A percentile compares a stretch with the other conserved stretches of the same genome.
Evolutionary conservation across 768 basidiomycete genomes (phyloP).

Genomic region (Boletus edulis): DNA sequence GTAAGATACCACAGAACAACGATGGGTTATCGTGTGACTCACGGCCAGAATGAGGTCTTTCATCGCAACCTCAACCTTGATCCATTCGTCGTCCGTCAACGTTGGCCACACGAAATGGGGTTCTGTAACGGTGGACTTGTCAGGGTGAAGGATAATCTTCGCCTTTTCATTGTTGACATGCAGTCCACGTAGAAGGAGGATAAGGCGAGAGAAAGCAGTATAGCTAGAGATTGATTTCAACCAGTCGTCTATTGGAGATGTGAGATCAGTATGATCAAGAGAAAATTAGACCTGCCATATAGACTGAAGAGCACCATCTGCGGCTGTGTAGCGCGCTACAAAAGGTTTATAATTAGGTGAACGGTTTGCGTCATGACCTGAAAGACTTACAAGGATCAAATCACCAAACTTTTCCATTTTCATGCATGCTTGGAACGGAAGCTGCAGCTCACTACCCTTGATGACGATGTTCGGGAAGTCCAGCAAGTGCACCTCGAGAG

Average conservation of each 20-base stretch:
- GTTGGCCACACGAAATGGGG: slow-evolving; percentile 99
- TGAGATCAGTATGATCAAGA: slow-evolving; percentile 4
- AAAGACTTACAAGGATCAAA: slow-evolving; percentile 68
- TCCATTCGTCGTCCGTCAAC: slow-evolving; percentile 93
- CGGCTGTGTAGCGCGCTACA: slow-evolving; percentile 90
- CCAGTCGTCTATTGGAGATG: slow-evolving; percentile 76
- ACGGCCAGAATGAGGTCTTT: slow-evolving; percentile 94
- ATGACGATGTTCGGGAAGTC: slow-evolving; percentile 99
- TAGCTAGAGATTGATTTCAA: slow-evolving; percentile 98
- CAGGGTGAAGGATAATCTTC: slow-evolving; percentile 96
- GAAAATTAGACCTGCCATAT: slow-evolving; percentile 54
- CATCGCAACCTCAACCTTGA: slow-evolving; percentile 98
- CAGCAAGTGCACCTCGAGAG: slow-evolving; percentile 95
- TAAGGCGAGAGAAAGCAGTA: slow-evolving; percentile 97
- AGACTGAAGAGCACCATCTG: slow-evolving; percentile 99
- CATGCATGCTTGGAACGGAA: slow-evolving; percentile 99
- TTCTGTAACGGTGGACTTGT: slow-evolving; percentile 95
- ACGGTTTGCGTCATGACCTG: background rate
- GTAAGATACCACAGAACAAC: slow-evolving; percentile 13
- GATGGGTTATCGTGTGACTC: slow-evolving; percentile 21
- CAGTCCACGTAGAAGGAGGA: slow-evolving; percentile 92
- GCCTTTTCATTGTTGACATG: slow-evolving; percentile 99
- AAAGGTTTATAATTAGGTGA: background rate
- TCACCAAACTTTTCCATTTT: slow-evolving; percentile 99
- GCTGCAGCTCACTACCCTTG: slow-evolving; percentile 96